Evolutionary conservation across 2,329 filamentous ascomycete species (phyloP).

Genomic region (Penicillium polonicum): DNA sequence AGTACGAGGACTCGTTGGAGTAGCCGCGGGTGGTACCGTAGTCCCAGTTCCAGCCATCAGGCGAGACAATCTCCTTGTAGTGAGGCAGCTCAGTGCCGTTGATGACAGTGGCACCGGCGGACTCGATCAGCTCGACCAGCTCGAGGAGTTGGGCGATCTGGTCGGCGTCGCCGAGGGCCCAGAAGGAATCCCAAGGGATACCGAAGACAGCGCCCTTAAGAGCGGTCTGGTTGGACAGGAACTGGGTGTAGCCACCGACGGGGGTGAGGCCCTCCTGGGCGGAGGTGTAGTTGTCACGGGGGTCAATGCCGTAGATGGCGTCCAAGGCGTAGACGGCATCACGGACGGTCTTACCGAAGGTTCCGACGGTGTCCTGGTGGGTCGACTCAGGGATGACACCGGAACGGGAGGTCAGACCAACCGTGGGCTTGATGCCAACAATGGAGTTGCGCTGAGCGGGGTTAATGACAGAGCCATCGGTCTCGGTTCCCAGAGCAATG

Average conservation of each 20-base stretch:
- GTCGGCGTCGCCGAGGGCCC: slow-evolving; percentile 58
- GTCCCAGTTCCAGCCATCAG: slow-evolving; percentile 72
- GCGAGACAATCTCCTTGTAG: slow-evolving; percentile 61
- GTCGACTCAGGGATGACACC: slow-evolving; percentile 65
- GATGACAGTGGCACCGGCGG: slow-evolving; percentile 65
- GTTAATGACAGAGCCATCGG: slow-evolving; percentile 69
- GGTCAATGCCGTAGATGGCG: slow-evolving; percentile 65
- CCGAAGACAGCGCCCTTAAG: slow-evolving; percentile 66
- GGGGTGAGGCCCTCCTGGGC: slow-evolving; percentile 58
- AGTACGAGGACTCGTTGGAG: slow-evolving; percentile 73
- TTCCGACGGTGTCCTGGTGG: slow-evolving; percentile 68
- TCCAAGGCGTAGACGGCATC: slow-evolving; percentile 68
- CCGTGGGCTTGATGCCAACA: slow-evolving; percentile 74
- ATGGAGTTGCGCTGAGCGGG: slow-evolving; percentile 68
- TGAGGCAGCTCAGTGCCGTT: slow-evolving; percentile 68
- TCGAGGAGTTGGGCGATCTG: slow-evolving; percentile 56
- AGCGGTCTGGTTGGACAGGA: slow-evolving; percentile 53
- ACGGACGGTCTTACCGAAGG: slow-evolving; percentile 65
- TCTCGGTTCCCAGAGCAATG: slow-evolving; percentile 71
- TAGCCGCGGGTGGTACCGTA: slow-evolving; percentile 62
- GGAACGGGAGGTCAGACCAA: slow-evolving; percentile 66
- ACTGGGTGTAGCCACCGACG: slow-evolving; percentile 56
- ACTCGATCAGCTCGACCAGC: slow-evolving; percentile 55
- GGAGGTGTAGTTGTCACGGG: slow-evolving; percentile 64
- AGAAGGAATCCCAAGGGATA: slow-evolving; percentile 70